Evolutionary conservation across 2,329 filamentous ascomycete genomes (phyloP).

Genomic region (Sarocladiaceae sp.): DNA sequence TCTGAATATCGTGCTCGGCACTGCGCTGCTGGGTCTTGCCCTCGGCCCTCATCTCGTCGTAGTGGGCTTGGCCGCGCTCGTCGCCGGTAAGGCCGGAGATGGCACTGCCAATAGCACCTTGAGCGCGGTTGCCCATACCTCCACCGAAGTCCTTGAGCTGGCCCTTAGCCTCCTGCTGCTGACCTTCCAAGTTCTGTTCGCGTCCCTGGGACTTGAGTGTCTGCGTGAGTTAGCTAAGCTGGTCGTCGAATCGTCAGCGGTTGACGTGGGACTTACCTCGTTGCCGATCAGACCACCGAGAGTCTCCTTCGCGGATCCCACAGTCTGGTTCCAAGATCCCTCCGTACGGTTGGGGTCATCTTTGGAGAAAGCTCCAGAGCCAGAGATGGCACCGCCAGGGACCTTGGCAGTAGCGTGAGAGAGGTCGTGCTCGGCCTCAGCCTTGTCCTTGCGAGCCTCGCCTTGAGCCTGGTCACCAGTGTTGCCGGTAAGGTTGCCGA

Average conservation of each 20-base stretch:
- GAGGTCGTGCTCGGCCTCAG: constrained; percentile 62
- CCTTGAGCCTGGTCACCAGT: constrained; percentile 62
- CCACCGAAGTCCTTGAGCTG: constrained; percentile 69
- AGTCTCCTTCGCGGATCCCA: constrained; percentile 81
- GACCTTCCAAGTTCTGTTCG: constrained; percentile 74
- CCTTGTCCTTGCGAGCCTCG: constrained; percentile 61
- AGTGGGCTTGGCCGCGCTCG: constrained; percentile 57
- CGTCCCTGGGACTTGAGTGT: constrained; percentile 69
- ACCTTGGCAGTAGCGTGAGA: constrained; percentile 72
- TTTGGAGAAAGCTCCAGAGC: constrained; percentile 64
- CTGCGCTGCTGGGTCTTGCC: constrained; percentile 84
- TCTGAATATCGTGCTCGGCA: constrained; percentile 75
- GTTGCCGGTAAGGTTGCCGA: constrained; percentile 72
- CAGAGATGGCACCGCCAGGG: constrained; percentile 66
- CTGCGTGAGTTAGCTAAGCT: constrained; percentile 26
- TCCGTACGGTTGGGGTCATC: constrained; percentile 69
- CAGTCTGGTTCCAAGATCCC: constrained; percentile 82
- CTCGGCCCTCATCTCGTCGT: constrained; percentile 66
- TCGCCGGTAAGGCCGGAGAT: constrained; percentile 73
- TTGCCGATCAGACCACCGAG: constrained; percentile 72
- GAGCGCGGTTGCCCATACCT: constrained; percentile 63
- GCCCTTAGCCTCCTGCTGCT: constrained; percentile 77
- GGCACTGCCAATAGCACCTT: constrained; percentile 67
- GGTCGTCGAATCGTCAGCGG: not conserved
- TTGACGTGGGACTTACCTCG: constrained; percentile 44